Conservation (phyloP, 805 yeast genomes). For the Candida xyloterini region DNA sequence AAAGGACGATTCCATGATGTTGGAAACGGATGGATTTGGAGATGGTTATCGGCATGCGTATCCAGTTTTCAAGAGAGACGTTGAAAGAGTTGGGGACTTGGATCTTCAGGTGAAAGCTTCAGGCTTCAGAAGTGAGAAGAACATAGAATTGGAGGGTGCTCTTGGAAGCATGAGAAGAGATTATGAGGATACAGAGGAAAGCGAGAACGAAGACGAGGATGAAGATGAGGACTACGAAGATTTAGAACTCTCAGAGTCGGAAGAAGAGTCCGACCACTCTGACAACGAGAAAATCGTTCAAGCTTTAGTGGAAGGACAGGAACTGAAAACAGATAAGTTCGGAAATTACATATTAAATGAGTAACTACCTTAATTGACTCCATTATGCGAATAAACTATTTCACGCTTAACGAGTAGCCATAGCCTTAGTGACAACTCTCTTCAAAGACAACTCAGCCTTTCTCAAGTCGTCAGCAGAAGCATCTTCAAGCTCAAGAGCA, state of each 20-base stretch:
- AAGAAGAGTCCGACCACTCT: slow-evolving; percentile 32
- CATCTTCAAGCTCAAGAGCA: slow-evolving; percentile 94
- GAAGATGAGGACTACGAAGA: slow-evolving; percentile 38
- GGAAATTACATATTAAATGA: slow-evolving; percentile 76
- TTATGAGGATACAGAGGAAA: slow-evolving; percentile 31
- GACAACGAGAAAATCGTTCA: slow-evolving; percentile 56
- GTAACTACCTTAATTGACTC: slow-evolving; percentile 11
- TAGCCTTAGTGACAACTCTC: slow-evolving; percentile 99
- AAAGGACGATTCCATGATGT: slow-evolving; percentile 60
- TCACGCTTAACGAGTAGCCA: slow-evolving; percentile 84
- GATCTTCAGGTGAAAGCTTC: slow-evolving; percentile 92
- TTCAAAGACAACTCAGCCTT: slow-evolving; percentile 98
- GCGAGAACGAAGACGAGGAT: slow-evolving; percentile 35
- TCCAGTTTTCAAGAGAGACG: slow-evolving; percentile 79
- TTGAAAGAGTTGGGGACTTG: slow-evolving; percentile 60
- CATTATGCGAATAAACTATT: slow-evolving; percentile 18
- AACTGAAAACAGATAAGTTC: slow-evolving; percentile 75
- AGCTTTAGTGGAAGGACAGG: slow-evolving; percentile 63
- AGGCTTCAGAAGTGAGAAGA: slow-evolving; percentile 56
- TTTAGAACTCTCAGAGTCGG: slow-evolving; percentile 35
- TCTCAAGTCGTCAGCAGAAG: slow-evolving; percentile 95
- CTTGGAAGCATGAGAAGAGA: slow-evolving; percentile 60
- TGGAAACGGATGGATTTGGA: slow-evolving; percentile 77
- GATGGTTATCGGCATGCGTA: slow-evolving; percentile 73
- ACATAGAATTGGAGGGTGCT: slow-evolving; percentile 69